Evolutionary conservation across 2,329 filamentous ascomycete species (phyloP), one percentile per base, ranked within the genome.

Genomic region (Exophiala bonariae): DNA sequence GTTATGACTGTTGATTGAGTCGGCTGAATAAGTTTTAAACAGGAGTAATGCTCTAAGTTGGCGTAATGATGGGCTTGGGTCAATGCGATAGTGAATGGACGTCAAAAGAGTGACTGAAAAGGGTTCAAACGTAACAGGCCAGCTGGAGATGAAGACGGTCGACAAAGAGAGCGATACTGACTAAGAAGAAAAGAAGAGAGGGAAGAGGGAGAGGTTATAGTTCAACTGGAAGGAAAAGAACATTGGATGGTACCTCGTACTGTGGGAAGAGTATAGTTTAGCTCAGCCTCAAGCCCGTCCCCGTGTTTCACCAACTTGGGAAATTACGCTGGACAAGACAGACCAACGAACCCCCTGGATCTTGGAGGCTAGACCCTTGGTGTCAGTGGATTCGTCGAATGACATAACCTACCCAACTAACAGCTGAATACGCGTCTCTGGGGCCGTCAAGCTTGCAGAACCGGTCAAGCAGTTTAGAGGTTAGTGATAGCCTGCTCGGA

Each of bases 241-340:
- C 22, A 36, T 11, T 13, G n/a, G 3, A 7, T 3, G 22, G 18
- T 11, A 6, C 11, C 6, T 22, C 19, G 37, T 40, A 17, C 16
- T 26, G 4, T 19, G 23, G 16, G 14, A 23, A 22, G 36, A 18
- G 23, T 19, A 28, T 41, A 35, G 34, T 31, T 45, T 26, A 26
- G 41, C 45, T 53, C 47, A 43, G 50, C 50, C 47, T 50, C 47
- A 35, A 17, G 22, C 28, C 11, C 23, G 9, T 45, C 50, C 46
- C 50, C 40, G 44, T 54, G 51, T 54, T 50, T 54, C 51, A 50
- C 47, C 51, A 28, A 36, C 44, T 44, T 37, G 43, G 51, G 51
- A 54, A 54, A 54, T 54, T 54, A 37, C 20, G 6, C 26, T 32
- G 14, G 40, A 41, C 44, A 20, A 33, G 28, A 40, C 35, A 14